Conservation (phyloP, 73 alveolate species). For the Symbiodinium natans region DNA sequence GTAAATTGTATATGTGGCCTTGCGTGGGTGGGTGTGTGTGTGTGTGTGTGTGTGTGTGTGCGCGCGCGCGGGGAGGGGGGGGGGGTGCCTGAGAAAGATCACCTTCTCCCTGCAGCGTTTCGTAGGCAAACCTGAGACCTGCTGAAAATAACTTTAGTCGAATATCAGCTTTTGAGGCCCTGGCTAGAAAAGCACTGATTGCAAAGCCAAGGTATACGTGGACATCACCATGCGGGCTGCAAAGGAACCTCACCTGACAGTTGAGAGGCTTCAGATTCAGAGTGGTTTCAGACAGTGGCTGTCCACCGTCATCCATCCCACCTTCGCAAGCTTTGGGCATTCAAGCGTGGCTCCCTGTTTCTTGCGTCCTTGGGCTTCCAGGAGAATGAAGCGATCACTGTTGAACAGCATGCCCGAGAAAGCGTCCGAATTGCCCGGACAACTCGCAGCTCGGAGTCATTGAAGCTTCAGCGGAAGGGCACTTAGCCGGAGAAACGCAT, state of each 20-base stretch:
- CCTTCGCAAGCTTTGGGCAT: too few relatives aligned
- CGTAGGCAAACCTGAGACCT: not conserved
- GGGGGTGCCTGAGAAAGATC: not conserved
- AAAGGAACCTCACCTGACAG: conserved; percentile 9
- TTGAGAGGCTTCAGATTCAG: not conserved
- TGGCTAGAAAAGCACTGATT: not conserved
- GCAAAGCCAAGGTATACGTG: conserved; percentile 31
- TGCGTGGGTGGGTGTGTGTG: too few relatives aligned
- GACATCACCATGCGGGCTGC: conserved; percentile 94
- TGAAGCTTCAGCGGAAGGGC: too few relatives aligned
- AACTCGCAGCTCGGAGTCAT: conserved; percentile 14
- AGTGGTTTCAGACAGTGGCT: not conserved
- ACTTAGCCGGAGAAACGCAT: too few relatives aligned
- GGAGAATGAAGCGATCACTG: conserved; percentile 68
- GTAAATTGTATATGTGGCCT: too few relatives aligned
- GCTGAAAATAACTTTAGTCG: not conserved
- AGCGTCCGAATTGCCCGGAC: conserved; percentile 82
- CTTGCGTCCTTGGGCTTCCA: too few relatives aligned
- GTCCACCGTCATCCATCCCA: too few relatives aligned
- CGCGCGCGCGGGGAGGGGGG: not conserved
- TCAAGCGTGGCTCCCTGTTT: too few relatives aligned
- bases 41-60: not conserved
- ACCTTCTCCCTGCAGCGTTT: not conserved
- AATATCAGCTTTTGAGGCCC: not conserved
- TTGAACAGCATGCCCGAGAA: conserved; percentile 72